Evolutionary conservation across 805 yeast species (phyloP).

Genomic region (Cyberlindnera amylophila): DNA sequence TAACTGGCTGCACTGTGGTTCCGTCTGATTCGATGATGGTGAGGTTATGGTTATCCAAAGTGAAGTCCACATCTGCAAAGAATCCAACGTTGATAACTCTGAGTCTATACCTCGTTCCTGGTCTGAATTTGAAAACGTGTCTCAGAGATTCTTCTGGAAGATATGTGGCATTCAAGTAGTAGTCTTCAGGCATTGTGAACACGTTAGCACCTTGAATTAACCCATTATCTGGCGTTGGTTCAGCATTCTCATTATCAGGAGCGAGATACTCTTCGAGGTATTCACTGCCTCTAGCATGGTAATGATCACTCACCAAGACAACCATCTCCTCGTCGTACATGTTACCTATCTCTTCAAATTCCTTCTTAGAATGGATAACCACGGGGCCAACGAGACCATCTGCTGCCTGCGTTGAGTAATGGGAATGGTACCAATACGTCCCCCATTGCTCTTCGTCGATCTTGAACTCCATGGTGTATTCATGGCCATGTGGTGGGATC

Average conservation of each 20-base stretch:
- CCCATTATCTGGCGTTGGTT: conserved; percentile 45
- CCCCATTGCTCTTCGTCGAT: conserved; percentile 40
- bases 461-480: conserved; percentile 40
- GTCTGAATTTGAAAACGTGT: conserved; percentile 33
- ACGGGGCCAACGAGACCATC: conserved; percentile 51
- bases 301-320: conserved; percentile 45
- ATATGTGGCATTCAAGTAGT: conserved; percentile 19
- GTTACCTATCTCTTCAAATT: conserved; percentile 30
- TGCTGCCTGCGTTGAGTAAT: conserved; percentile 42
- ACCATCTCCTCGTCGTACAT: conserved; percentile 46
- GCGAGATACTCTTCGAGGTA: conserved; percentile 34
- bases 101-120: conserved; percentile 42
- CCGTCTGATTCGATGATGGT: conserved; percentile 54
- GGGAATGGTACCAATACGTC: conserved; percentile 57
- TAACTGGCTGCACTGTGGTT: conserved; percentile 42
- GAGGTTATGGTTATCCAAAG: conserved; percentile 47
- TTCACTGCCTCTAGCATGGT: conserved; percentile 33
- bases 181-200: conserved; percentile 29
- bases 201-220: conserved; percentile 37
- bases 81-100: conserved; percentile 48
- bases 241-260: conserved; percentile 43
- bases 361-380: conserved; percentile 39
- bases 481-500: conserved; percentile 33
- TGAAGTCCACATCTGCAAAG: conserved; percentile 46
- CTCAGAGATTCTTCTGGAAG: conserved; percentile 19